Evolutionary conservation across 208 protist species (phyloP).

Genomic region (Borovskyia barvae): DNA sequence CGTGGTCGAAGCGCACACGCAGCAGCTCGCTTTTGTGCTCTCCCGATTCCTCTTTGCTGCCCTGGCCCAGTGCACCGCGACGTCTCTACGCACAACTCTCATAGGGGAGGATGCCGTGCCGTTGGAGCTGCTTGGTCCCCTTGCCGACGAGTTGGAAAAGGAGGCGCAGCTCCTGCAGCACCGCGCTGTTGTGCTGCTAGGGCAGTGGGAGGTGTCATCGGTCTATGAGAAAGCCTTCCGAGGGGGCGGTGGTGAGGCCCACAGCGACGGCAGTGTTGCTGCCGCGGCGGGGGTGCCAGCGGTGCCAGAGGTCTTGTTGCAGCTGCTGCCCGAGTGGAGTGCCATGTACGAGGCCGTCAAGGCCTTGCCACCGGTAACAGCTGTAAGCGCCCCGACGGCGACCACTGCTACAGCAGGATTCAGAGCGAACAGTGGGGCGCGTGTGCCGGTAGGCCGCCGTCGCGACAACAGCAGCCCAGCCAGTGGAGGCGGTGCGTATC

Average conservation of each 20-base stretch:
- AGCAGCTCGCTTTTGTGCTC: slow-evolving; percentile 16
- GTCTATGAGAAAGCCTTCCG: slow-evolving; percentile 23
- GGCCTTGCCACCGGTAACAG: slow-evolving; percentile 20
- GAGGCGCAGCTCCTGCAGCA: slow-evolving; percentile 36
- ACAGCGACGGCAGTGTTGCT: neutral
- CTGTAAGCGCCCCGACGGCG: neutral
- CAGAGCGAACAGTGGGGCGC: neutral
- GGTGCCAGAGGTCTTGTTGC: slow-evolving; percentile 27
- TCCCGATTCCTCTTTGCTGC: slow-evolving; percentile 19
- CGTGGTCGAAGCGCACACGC: slow-evolving; percentile 3
- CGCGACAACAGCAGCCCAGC: neutral
- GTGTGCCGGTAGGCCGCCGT: neutral
- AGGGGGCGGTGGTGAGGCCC: slow-evolving; percentile 9
- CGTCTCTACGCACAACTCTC: slow-evolving; percentile 8
- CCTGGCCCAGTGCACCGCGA: slow-evolving; percentile 25
- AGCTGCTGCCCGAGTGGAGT: slow-evolving; percentile 41
- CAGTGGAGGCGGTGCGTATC: slow-evolving; percentile 9
- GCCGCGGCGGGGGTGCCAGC: slow-evolving; percentile 1
- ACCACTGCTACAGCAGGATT: neutral
- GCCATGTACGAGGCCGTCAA: slow-evolving; percentile 35
- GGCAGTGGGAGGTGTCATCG: slow-evolving; percentile 41
- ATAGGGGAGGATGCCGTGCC: slow-evolving; percentile 17
- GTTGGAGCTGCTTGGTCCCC: slow-evolving; percentile 11
- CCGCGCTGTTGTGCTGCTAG: slow-evolving; percentile 55
- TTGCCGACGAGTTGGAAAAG: slow-evolving; percentile 7